Base-by-base conservation (phyloP, 2,329 filamentous ascomycete genomes). In the Phialemonium atrogriseum region DNA sequence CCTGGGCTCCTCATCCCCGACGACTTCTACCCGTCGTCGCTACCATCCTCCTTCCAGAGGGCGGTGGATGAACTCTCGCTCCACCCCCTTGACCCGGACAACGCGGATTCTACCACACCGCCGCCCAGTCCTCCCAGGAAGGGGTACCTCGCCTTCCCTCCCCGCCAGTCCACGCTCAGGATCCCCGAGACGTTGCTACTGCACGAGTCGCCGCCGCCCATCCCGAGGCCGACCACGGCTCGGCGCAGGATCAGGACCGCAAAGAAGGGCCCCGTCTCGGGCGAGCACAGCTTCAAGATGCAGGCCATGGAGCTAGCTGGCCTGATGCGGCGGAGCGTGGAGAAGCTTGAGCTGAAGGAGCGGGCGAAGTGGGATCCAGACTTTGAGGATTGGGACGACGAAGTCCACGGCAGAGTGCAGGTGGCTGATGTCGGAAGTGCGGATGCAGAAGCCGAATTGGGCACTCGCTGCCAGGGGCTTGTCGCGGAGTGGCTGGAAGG, bases 151-250 rank as follows among this genome's bases (percentile, higher is more conserved):
- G 30, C 54, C 13, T 77, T 69, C 36, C 72, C 72, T 1, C 64
- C 70, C 1, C 46, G 55, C 3, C 35, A 46, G 4, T 70, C 67
- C 1, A 62, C 55, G 2, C 58, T 73, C 10, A 61, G 56, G 38
- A 60, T 75, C 5, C 72, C 72, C 3, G 50, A 63, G 23, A 55
- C 61, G 1, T 46, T 75, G 8, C 46, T 77, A 1, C 40, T 76
- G 19, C 58, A 73, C 44, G 61, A 67, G 25, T 43, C 50, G 0
- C 36, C 49, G 3, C 47, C 54, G 3, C 30, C 34, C 4, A 26
- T 41, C 10, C 34, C 43, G 12, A 28, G 42, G 2, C 36, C 40
- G 3, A 30, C 27, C 11, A 26, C 34, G 37, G n/a, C n/a, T n/a
- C n/a, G 24, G 14, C 15, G 20, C 7, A 29, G 18, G 11, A 12